phyloP scores from a whole-genome alignment of 1,284 basidiomycete genomes.

The Tilletia indica region DNA sequence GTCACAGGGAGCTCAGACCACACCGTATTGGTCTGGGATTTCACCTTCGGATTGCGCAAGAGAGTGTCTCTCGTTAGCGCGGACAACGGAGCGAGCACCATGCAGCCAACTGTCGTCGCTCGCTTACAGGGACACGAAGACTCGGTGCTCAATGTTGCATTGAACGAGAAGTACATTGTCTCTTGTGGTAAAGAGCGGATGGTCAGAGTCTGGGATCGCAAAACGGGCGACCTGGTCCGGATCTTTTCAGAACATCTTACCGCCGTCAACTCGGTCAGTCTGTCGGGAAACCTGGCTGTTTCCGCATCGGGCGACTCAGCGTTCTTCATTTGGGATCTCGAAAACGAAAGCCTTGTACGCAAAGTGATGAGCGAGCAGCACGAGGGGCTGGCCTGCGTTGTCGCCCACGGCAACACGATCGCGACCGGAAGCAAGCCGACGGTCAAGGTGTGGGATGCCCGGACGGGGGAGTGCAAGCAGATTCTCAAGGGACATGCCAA shows the following conservation, averaged over 20 bases:
- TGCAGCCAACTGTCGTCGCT: constrained; percentile 16
- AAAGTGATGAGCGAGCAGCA: constrained; percentile 30
- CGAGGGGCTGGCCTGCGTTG: constrained; percentile 41
- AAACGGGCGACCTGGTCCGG: constrained; percentile 18
- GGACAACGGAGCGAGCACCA: not conserved
- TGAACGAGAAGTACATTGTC: constrained; percentile 38
- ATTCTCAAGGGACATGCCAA: constrained; percentile 31
- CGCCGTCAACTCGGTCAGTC: constrained; percentile 34
- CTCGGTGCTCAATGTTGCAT: constrained; percentile 35
- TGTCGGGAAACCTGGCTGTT: constrained; percentile 31
- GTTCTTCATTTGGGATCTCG: constrained; percentile 39
- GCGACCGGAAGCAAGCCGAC: constrained; percentile 21
- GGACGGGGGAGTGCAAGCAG: constrained; percentile 30
- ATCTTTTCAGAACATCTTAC: constrained; percentile 25
- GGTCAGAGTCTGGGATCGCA: constrained; percentile 39
- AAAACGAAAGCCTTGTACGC: constrained; percentile 29
- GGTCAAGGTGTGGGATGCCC: constrained; percentile 31
- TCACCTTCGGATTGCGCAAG: constrained; percentile 16
- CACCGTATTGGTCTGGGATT: constrained; percentile 42
- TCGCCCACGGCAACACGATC: constrained; percentile 30
- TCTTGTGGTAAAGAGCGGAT: constrained; percentile 40
- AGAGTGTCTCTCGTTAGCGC: not conserved
- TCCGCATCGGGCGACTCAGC: constrained; percentile 40
- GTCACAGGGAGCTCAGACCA: constrained; percentile 42
- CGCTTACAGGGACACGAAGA: constrained; percentile 32